Conservation (phyloP, 108 stramenopile species). For the Phaeodactylum tricornutum region DNA sequence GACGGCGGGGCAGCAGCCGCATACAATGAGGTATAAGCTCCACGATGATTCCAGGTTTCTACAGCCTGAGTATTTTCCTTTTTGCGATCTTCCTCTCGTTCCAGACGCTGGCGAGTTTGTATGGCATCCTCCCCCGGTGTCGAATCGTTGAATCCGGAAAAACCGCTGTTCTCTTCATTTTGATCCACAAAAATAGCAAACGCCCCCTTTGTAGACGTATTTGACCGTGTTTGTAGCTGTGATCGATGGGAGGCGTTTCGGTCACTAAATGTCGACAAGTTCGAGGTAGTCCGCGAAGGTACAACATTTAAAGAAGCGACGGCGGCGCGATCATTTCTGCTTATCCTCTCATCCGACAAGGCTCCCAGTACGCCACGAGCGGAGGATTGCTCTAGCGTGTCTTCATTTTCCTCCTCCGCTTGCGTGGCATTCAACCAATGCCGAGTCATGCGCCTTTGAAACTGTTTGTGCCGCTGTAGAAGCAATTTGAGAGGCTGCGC, state of each 20-base stretch:
- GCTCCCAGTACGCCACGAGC: slow-evolving; percentile 39
- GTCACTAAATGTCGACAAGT: slow-evolving; percentile 4
- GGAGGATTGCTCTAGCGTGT: slow-evolving; percentile 5
- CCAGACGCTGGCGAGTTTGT: too few relatives aligned
- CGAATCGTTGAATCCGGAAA: slow-evolving; percentile 29
- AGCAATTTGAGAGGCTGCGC: slow-evolving; percentile 58
- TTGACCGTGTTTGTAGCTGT: slow-evolving; percentile 5
- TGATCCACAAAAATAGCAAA: slow-evolving; percentile 59
- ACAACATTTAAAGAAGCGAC: too few relatives aligned
- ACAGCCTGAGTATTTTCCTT: slow-evolving; percentile 64
- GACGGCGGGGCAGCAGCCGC: slow-evolving; percentile 7
- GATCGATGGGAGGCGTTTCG: slow-evolving; percentile 2
- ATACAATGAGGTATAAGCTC: slow-evolving; percentile 11
- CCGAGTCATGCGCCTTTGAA: slow-evolving; percentile 76
- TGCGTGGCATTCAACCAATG: slow-evolving; percentile 57
- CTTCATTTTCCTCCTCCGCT: slow-evolving; percentile 28
- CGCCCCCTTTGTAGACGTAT: slow-evolving; percentile 8
- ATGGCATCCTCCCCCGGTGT: slow-evolving; percentile 18
- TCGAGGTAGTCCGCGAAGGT: not conserved
- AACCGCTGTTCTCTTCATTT: slow-evolving; percentile 14
- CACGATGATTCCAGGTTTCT: slow-evolving; percentile 75
- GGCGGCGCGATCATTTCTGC: slow-evolving; percentile 31
- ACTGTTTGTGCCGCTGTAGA: slow-evolving; percentile 62
- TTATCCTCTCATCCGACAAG: slow-evolving; percentile 27
- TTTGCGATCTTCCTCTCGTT: slow-evolving; percentile 39